phyloP scores from a whole-genome alignment of 2,329 filamentous ascomycete species.

The Scedosporium aurantiacum region DNA sequence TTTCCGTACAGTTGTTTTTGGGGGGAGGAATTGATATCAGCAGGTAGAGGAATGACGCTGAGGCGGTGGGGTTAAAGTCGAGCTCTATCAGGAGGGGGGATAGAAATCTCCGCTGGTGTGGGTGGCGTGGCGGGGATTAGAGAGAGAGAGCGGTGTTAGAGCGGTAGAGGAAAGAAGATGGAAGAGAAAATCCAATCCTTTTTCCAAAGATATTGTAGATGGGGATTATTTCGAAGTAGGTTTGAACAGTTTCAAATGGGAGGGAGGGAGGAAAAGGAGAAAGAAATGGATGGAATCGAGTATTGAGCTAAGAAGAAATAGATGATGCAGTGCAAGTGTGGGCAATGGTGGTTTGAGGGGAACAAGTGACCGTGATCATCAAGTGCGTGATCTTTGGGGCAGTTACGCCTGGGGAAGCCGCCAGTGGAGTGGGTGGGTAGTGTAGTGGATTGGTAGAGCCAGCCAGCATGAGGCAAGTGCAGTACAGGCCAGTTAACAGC shows the following conservation, averaged over 20 bases:
- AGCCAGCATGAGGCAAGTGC: no score
- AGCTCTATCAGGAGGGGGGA: not conserved
- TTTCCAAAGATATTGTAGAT: not conserved
- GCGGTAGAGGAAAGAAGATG: not conserved
- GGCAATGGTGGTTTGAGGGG: no score
- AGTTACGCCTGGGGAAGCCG: no score
- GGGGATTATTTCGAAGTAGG: not conserved
- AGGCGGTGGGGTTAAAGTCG: not conserved
- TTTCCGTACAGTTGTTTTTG: not conserved
- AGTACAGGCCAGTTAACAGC: no score
- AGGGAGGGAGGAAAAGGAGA: not conserved
- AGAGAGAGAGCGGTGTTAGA: not conserved
- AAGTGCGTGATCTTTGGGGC: not conserved
- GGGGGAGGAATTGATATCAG: not conserved
- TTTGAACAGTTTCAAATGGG: not conserved
- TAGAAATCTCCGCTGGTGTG: not conserved
- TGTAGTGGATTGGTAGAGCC: no score
- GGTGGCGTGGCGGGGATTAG: not conserved
- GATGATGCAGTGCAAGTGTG: not conserved
- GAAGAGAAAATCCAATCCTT: not conserved
- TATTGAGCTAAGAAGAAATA: not conserved
- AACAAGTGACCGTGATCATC: not conserved
- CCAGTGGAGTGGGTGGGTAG: no score
- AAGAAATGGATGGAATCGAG: not conserved
- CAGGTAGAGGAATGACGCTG: not conserved